A percentile compares a stretch with the other conserved stretches of the same genome.
Evolutionary conservation across 2,329 filamentous ascomycete genomes (phyloP).

Genomic region (Tolypocladium amazonense): DNA sequence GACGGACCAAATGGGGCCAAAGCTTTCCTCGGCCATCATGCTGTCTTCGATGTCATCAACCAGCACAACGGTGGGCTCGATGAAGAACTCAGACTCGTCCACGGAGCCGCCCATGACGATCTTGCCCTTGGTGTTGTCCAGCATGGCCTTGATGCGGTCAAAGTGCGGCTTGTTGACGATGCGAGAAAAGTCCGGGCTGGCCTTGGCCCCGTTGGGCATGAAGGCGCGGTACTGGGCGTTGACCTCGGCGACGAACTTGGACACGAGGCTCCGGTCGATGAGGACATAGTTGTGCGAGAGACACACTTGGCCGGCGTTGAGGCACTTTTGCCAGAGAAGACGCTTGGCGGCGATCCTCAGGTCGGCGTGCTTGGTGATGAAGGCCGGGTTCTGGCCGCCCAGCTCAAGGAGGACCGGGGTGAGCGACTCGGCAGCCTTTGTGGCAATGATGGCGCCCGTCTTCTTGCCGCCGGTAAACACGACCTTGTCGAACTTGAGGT

Average conservation of each 20-base stretch:
- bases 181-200: slow-evolving; percentile 66
- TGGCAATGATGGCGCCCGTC: slow-evolving; percentile 78
- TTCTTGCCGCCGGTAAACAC: slow-evolving; percentile 79
- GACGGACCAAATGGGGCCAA: slow-evolving; percentile 85
- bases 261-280: slow-evolving; percentile 63
- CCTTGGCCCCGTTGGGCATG: slow-evolving; percentile 71
- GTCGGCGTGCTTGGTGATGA: slow-evolving; percentile 77
- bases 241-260: slow-evolving; percentile 63
- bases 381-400: slow-evolving; percentile 84
- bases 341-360: slow-evolving; percentile 70
- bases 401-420: slow-evolving; percentile 87
- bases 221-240: slow-evolving; percentile 63
- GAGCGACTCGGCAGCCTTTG: slow-evolving; percentile 80
- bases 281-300: slow-evolving; percentile 88
- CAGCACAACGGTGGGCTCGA: slow-evolving; percentile 87
- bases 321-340: slow-evolving; percentile 77
- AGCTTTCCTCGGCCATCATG: slow-evolving; percentile 75
- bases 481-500: slow-evolving; percentile 95
- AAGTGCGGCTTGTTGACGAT: slow-evolving; percentile 78
- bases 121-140: slow-evolving; percentile 74
- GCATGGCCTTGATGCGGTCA: slow-evolving; percentile 75
- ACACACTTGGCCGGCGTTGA: slow-evolving; percentile 86
- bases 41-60: slow-evolving; percentile 62
- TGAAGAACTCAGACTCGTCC: slow-evolving; percentile 71
- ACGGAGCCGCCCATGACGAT: slow-evolving; percentile 79